phyloP scores from a whole-genome alignment of 148 eudicot genomes.

The Fagopyrum homotropicum region DNA sequence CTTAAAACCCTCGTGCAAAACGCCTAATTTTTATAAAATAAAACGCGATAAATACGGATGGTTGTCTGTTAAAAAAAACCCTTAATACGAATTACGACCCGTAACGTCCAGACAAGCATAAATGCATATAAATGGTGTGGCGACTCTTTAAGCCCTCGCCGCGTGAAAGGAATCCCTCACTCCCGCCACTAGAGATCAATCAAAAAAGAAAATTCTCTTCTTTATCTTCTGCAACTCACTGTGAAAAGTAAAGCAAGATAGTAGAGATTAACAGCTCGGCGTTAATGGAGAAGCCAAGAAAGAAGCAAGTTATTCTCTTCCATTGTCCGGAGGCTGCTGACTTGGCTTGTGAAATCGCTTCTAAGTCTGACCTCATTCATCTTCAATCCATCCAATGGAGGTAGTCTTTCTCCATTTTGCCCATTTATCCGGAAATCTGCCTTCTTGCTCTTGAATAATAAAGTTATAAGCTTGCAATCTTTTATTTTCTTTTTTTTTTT shows the following conservation, averaged over 20 bases:
- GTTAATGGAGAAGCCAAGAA: constrained; percentile 13
- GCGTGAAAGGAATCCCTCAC: not conserved
- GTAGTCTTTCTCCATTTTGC: constrained; percentile 19
- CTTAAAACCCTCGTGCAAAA: too few relatives aligned
- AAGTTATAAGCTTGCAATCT: too few relatives aligned
- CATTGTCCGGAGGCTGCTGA: constrained; percentile 71
- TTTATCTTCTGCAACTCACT: not conserved
- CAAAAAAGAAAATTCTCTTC: not conserved
- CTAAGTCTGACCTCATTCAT: constrained; percentile 57
- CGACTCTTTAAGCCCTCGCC: not conserved
- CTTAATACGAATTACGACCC: not conserved
- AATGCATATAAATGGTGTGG: not conserved
- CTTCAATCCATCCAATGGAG: constrained; percentile 95
- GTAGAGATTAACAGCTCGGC: too few relatives aligned
- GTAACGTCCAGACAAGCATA: not conserved
- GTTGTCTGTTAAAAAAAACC: too few relatives aligned
- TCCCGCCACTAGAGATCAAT: not conserved
- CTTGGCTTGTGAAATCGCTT: constrained; percentile 62
- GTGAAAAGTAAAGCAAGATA: not conserved
- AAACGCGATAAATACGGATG: too few relatives aligned
- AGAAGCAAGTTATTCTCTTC: constrained; percentile 62
- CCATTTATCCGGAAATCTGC: too few relatives aligned
- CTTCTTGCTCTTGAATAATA: too few relatives aligned
- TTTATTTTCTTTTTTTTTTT: too few relatives aligned
- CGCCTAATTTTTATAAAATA: too few relatives aligned